Base-by-base conservation (phyloP, 768 basidiomycete species). In the Leccinum aurantiacum region DNA sequence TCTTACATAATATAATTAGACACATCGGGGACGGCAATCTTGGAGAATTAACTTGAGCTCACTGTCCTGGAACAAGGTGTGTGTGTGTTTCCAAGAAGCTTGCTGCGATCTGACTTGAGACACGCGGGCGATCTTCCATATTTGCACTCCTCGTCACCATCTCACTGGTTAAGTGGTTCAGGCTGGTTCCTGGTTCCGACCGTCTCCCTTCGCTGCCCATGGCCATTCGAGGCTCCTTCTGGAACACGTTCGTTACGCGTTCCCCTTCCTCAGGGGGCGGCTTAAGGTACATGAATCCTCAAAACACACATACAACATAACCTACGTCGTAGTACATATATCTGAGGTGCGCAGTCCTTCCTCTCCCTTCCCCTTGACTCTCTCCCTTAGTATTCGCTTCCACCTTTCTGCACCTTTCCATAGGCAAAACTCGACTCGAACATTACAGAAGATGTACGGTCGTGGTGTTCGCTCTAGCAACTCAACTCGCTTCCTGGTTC, bases 401-500 rank as follows among this genome's bases (percentile, higher is more conserved):
- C 38, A 41, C 22, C 10, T 24, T 6, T 47, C 46, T 47, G 2
- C 19, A 22, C 22, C 22, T 25, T 25, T 4, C 33, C 55, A 25
- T 13, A 51, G n/a, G 38, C 17, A 3, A n/a, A 41, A 41, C 49
- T 8, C 55, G 17, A 29, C 37, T 29, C 6, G 38, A 55, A 8
- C 8, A 8, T 17, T 37, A 17, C 17, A 41, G 35, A 41, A 17
- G 9, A 63, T 68, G 68, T 35, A 19, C n/a, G 38, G 51, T 41
- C 14, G 41, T 17, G 6, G n/a, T 60, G 11, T 6, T 62, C 3
- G 38, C 37, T 7, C 14, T 57, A 3, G 22, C 49, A 4, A 51
- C 35, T 33, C 52, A 17, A 6, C 24, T 69, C 19, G 33, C 46
- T 1, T 61, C 47, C 24, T 60, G 65, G 15, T 19, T 65, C 14